Base-by-base conservation (phyloP, 768 basidiomycete species). In the Rhizopogon sp. region DNA sequence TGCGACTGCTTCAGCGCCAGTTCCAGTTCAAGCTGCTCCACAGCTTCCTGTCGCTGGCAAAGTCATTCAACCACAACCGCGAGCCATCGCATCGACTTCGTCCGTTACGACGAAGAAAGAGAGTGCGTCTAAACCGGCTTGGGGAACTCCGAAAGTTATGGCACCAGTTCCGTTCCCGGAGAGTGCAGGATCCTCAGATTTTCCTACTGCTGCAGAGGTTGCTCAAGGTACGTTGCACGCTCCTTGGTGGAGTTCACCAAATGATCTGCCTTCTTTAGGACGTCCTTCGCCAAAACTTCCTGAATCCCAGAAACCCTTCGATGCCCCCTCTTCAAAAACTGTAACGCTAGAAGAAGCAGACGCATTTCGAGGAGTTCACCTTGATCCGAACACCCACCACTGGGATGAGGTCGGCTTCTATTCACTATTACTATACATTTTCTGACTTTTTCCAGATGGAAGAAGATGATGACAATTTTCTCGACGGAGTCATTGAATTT, bases 171-270 rank as follows among this genome's bases (percentile, higher is more conserved):
- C 72, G 44, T 73, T 76, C 16, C 66, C 72, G 3, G 80, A 84
- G 43, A 69, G 73, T 49, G 69, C 73, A 22, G 70, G 72, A 43
- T 70, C 74, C 39, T 80, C 74, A 54, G 95, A 98, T 59, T 99
- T 99, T 66, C 97, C 97, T 6, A 99, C 97, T 5, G 94, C 96
- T 44, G 93, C 92, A 39, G 97, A 99, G 74, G 93, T 93, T 43
- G 91, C 91, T 6, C 86, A 87, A 74, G 87, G 91, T 87, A 61
- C 62, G 81, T 75, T 20, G 37, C 51, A 52, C 52, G 62, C 33
- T 51, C 31, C n/a, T 50, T 53, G 42, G 40, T 44, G 43, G 50
- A 49, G 33, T 40, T 43, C 50, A 45, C n/a, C 13, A 52, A 52
- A 16, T 45, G 20, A 49, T 49, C 22, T 37, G 3, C 9, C 1